Evolutionary conservation across 768 basidiomycete species (phyloP), one percentile per base, ranked within the genome.

Genomic region (Melanogaster broomeanus): DNA sequence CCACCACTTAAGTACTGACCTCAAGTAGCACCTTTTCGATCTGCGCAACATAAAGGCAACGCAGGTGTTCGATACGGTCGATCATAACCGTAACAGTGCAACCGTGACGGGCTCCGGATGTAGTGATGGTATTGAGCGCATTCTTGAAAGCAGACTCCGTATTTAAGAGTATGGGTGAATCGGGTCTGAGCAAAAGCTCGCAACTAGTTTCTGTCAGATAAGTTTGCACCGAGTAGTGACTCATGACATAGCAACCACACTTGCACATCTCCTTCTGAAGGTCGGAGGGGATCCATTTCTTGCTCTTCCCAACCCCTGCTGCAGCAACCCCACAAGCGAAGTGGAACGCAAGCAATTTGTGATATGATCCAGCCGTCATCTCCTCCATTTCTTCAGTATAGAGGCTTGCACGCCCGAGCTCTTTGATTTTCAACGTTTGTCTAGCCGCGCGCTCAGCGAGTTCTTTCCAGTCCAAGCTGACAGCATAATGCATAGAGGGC

Each of bases 311-410:
- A 7, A 51, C 19, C 24, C 16, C 13, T 52, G 40, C 25, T 3
- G 54, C 54, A 12, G 12, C 33, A 3, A 42, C 65, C 7, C 72
- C 74, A 53, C 77, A 77, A 28, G 62, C 49, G 33, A 64, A 61
- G 56, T 76, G 75, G 55, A 77, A 79, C 30, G 71, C 65, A 41
- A 74, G 70, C 31, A 79, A 64, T 24, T 71, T 72, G 61, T 72
- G 67, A 49, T 74, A 70, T 30, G 68, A 69, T 11, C 70, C 74
- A 6, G 70, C 76, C 1, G 72, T 68, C 50, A 79, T 74, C 39
- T 68, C 65, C 48, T 71, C 72, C 19, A 79, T 66, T 55, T 77
- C 77, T 16, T 69, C 55, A 15, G 60, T 62, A 51, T 70, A 72
- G 24, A 44, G 28, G 31, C 18, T 42, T 19, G 52, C 28, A 13